Evolutionary conservation across 2,329 filamentous ascomycete species (phyloP), one percentile per base, ranked within the genome.

Genomic region (Fusarium sp.): DNA sequence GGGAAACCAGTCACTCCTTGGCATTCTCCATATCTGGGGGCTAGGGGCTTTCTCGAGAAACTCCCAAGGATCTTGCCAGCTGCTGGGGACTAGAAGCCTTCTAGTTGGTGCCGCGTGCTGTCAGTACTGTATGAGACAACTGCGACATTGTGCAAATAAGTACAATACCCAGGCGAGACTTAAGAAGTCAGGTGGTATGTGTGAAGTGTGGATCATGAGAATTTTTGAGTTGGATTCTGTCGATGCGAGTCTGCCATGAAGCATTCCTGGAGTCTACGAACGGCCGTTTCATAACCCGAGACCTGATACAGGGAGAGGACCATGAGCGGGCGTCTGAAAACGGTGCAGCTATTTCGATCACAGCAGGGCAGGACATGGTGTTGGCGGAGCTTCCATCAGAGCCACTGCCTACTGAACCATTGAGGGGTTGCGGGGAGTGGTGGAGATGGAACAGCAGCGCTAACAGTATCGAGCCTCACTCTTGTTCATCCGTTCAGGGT

Each of bases 1-100:
- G 24, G 58, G 60, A 68, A 67, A 64, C 49, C 31, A 59, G 50
- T 46, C 52, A 36, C 46, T 60, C 42, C 63, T 74, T 73, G 61
- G 61, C 59, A 14, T 56, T 65, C 63, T 59, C 72, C 61, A 63
- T 62, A 55, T 59, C 38, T 62, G 57, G 52, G 60, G 44, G 45
- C 43, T 42, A 38, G 44, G 44, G 51, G 17, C 31, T 60, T 31
- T 44, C 18, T 52, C 20, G 38, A 38, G 36, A 51, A 43, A 40
- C 18, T 53, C 14, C 56, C 63, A 62, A 34, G 65, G 50, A 60
- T 65, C 46, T 18, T 58, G 45, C 43, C 28, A 39, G 63, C 22
- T 58, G 45, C 43, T 36, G 39, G 63, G 69, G 57, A 63, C 33
- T 52, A 50, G 60, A 65, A 62, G 65, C 38, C 33, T 64, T 69